Percentiles rank a stretch among this genome's conserved stretches.
Conservation (phyloP, 2,329 filamentous ascomycete species). For the Lachnellula subtilissima region DNA sequence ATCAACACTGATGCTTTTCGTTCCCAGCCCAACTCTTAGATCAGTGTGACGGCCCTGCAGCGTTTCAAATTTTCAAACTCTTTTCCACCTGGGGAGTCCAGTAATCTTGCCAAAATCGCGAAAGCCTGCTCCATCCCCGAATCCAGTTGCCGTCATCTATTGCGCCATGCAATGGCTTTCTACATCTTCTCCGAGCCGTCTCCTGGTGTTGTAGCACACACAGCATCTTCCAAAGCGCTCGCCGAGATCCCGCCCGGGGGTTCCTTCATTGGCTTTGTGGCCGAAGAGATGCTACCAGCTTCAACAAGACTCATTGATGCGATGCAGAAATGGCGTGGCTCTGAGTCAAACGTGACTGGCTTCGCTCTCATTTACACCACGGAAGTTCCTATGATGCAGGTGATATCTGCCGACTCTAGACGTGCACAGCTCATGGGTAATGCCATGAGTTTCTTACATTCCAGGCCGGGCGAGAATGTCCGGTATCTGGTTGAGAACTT, state of each 20-base stretch:
- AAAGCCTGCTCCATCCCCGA: conserved; percentile 7
- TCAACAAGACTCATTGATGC: neutral
- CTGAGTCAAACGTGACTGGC: neutral
- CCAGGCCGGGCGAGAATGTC: neutral
- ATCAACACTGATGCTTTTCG: neutral
- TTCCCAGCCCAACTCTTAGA: neutral
- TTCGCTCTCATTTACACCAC: neutral
- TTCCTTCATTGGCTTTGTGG: neutral
- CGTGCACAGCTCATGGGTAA: neutral
- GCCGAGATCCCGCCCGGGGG: neutral
- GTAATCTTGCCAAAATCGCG: conserved; percentile 18
- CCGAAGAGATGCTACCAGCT: neutral
- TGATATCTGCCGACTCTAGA: neutral
- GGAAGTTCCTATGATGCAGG: neutral
- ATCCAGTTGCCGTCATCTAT: conserved; percentile 5
- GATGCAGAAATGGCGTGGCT: neutral
- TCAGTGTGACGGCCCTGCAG: conserved; percentile 19
- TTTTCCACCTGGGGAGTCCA: conserved; percentile 10
- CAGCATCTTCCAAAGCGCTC: conserved; percentile 13
- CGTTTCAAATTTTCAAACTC: conserved; percentile 14
- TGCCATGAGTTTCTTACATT: neutral
- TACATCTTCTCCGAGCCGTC: conserved; percentile 13
- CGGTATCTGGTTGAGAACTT: neutral
- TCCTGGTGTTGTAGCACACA: conserved; percentile 11
- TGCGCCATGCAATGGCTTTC: conserved; percentile 15